Percentiles rank a stretch among this genome's conserved stretches.
These are phyloP conservation scores for Cicer cuneatum DNA, from an alignment of 306 rosid species.

Conservation along the genomic window DNA sequence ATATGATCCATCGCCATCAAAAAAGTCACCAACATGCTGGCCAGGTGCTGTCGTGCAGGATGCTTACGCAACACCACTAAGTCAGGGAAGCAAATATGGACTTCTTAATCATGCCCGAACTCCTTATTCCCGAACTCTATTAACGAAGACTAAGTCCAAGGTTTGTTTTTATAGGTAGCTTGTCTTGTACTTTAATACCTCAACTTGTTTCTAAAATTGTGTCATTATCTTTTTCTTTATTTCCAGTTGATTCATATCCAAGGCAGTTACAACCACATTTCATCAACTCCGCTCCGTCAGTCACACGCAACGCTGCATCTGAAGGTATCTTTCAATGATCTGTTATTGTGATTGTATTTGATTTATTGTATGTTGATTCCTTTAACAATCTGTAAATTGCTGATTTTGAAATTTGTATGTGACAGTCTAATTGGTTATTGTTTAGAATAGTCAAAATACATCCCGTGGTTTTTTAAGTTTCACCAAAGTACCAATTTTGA, in stretches of 20 bases:
- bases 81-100: constrained; percentile 68
- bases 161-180: constrained; percentile 50
- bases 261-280: constrained; percentile 50
- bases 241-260: constrained; percentile 57
- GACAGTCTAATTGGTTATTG: not conserved
- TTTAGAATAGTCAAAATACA: constrained; percentile 2
- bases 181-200: constrained; percentile 36
- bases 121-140: constrained; percentile 86
- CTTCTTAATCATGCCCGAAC: constrained; percentile 77
- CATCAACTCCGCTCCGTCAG: constrained; percentile 57
- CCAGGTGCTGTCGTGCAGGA: constrained; percentile 81
- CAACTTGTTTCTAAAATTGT: constrained; percentile 9
- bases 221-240: constrained; percentile 26
- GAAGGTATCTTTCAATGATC: constrained; percentile 56
- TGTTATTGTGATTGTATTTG: constrained; percentile 30
- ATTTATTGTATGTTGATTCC: constrained; percentile 10
- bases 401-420: constrained; percentile 8
- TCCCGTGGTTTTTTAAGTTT: too few species aligned
- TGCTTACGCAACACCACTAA: constrained; percentile 67
- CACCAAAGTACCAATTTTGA: too few species aligned
- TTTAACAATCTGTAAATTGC: constrained; percentile 4
- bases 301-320: constrained; percentile 53
- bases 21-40: constrained; percentile 73
- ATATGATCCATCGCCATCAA: constrained; percentile 56
- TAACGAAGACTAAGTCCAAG: constrained; percentile 75